A percentile compares a stretch with the other conserved stretches of the same genome.
These are phyloP conservation scores for Chaetoscypha palmicola DNA, from an alignment of 2,329 filamentous ascomycete genomes.

Conservation along the genomic window DNA sequence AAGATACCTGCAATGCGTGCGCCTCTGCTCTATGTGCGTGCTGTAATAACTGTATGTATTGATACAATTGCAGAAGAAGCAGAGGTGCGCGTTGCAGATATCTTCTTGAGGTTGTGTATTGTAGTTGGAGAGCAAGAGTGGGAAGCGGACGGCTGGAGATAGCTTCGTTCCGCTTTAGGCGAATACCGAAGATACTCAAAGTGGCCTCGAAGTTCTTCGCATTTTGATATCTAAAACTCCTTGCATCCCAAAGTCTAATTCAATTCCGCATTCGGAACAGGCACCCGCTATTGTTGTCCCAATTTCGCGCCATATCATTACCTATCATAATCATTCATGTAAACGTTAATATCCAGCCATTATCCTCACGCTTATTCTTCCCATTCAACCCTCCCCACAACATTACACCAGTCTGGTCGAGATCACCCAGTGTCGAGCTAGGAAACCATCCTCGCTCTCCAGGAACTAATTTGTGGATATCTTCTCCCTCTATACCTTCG, in stretches of 20 bases:
- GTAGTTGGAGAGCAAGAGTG: conserved; percentile 11
- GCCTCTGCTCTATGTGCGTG: no score
- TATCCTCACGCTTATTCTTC: conserved; percentile 45
- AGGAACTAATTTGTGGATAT: conserved; percentile 40
- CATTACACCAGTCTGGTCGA: conserved; percentile 53
- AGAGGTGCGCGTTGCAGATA: conserved; percentile 9
- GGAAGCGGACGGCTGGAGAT: conserved; percentile 9
- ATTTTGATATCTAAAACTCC: no score
- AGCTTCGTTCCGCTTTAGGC: conserved; percentile 10
- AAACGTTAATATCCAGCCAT: conserved; percentile 59
- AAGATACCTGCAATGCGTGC: conserved; percentile 2
- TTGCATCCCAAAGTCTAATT: no score
- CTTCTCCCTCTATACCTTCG: conserved; percentile 38
- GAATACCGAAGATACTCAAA: conserved; percentile 8
- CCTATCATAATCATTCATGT: conserved; percentile 31
- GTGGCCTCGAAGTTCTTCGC: neutral
- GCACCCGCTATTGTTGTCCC: no score
- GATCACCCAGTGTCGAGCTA: conserved; percentile 47
- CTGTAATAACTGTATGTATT: no score
- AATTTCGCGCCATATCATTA: no score
- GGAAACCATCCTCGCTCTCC: conserved; percentile 50
- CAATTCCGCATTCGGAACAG: no score
- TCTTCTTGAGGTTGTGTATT: conserved; percentile 5
- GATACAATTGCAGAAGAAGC: no score
- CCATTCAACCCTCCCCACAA: conserved; percentile 54